A percentile compares a stretch with the other conserved stretches of the same genome.
These are phyloP conservation scores for Rosa rugosa DNA, from an alignment of 306 rosid genomes.

Conservation along the genomic window DNA sequence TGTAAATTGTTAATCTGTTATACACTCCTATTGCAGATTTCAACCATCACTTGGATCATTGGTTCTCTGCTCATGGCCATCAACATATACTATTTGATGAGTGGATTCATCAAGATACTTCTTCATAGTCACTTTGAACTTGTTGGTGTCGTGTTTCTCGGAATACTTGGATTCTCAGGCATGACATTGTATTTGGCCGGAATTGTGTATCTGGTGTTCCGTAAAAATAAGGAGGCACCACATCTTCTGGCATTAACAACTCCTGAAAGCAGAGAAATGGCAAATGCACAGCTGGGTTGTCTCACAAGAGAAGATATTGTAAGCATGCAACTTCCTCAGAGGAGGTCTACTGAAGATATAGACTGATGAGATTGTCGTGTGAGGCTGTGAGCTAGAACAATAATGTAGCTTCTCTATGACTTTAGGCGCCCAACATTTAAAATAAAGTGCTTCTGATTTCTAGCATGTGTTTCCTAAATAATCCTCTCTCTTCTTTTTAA, in stretches of 20 bases:
- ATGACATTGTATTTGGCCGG: slow-evolving; percentile 81
- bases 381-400: slow-evolving; percentile 7
- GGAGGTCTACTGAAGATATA: slow-evolving; percentile 45
- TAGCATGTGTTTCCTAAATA: background rate
- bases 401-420: slow-evolving; percentile 2
- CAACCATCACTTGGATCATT: slow-evolving; percentile 74
- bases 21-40: slow-evolving; percentile 45
- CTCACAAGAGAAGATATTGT: slow-evolving; percentile 73
- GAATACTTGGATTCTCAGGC: slow-evolving; percentile 74
- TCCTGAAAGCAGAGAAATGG: slow-evolving; percentile 56
- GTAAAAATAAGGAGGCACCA: slow-evolving; percentile 58
- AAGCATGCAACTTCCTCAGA: slow-evolving; percentile 91
- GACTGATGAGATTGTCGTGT: slow-evolving; percentile 37
- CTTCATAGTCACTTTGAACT: slow-evolving; percentile 50
- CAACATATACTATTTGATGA: slow-evolving; percentile 69
- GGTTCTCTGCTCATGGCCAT: slow-evolving; percentile 71
- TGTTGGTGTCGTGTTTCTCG: slow-evolving; percentile 59
- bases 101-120: slow-evolving; percentile 67
- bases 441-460: slow-evolving; percentile 16
- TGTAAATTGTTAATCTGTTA: background rate
- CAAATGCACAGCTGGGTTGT: slow-evolving; percentile 40
- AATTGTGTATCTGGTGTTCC: slow-evolving; percentile 65
- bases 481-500: background rate
- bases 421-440: slow-evolving; percentile 7
- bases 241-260: slow-evolving; percentile 65